Evolutionary conservation across 2,329 filamentous ascomycete species (phyloP).

Genomic region (Trichoderma sp.): DNA sequence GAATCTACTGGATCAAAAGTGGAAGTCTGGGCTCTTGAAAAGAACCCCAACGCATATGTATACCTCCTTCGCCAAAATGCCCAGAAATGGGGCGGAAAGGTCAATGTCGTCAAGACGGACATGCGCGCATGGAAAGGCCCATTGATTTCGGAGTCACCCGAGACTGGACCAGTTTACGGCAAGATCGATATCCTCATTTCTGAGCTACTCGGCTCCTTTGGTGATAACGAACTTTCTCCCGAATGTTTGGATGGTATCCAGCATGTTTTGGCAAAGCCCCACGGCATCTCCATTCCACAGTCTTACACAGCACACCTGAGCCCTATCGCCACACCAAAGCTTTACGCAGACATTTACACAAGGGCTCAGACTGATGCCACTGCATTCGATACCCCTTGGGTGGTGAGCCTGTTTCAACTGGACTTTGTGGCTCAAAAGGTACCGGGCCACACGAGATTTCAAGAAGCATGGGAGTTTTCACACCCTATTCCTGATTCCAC

Average conservation of each 20-base stretch:
- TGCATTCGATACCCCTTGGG: constrained; percentile 90
- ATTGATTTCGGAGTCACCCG: constrained; percentile 49
- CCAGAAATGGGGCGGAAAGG: constrained; percentile 75
- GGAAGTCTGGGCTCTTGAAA: constrained; percentile 90
- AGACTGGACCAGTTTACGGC: constrained; percentile 54
- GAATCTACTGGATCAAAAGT: constrained; percentile 75
- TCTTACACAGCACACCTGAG: constrained; percentile 93
- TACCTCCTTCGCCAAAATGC: constrained; percentile 86
- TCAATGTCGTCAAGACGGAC: constrained; percentile 91
- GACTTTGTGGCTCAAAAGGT: constrained; percentile 76
- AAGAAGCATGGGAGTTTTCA: constrained; percentile 78
- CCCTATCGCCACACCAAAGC: constrained; percentile 85
- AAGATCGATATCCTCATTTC: constrained; percentile 92
- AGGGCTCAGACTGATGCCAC: constrained; percentile 65
- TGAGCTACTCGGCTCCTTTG: constrained; percentile 92
- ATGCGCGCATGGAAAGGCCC: constrained; percentile 97
- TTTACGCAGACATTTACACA: constrained; percentile 77
- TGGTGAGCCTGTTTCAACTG: constrained; percentile 87
- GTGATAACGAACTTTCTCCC: constrained; percentile 94
- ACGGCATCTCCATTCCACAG: constrained; percentile 90
- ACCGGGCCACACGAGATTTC: constrained; percentile 65
- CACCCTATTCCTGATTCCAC: constrained; percentile 70
- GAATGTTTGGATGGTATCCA: constrained; percentile 97
- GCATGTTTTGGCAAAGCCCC: constrained; percentile 73
- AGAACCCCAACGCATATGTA: constrained; percentile 97